Evolutionary conservation across 148 eudicot genomes (phyloP), one percentile per base, ranked within the genome.

Genomic region (Fagopyrum tataricum): DNA sequence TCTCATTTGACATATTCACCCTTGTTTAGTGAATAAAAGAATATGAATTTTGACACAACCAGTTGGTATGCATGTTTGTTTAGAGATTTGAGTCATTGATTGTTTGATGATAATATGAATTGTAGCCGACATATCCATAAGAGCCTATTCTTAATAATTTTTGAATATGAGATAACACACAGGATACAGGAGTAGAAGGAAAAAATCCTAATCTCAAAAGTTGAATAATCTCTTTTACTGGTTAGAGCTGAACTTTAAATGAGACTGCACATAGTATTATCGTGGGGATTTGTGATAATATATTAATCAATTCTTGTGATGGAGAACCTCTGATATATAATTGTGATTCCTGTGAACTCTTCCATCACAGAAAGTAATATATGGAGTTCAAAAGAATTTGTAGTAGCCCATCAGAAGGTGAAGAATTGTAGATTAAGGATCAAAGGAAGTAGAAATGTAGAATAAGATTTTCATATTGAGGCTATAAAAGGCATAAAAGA

Each of bases 191-290:
- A 21, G 39, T 7, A 55, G 21, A 55, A 55, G 61, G 61, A 20
- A 11, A 55, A 58, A 58, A 23, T 4, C 64, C 64, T 58, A 21
- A 58, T 58, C 64, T 58, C 64, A 58, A 58, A 58, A 58, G 37
- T 58, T 58, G 64, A 58, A 58, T 13, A 58, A 7, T 9, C 14
- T 58, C 5, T 58, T 58, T 21, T 21, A 21, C 31, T 56, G 4
- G 24, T 21, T 23, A 20, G 14, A 21, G 49, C 64, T 58, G 64
- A 58, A 10, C 37, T 58, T 23, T 37, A 58, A 23, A 9, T 58
- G 15, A 61, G 13, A 15, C 67, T 26, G 17, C 41, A 24, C 26
- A 26, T 0, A 26, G 7, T 61, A 11, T 61, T 61, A 61, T 40
- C 67, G 12, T 61, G 67, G 40, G 13, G 12, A 24, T 61, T 12